Conservation (phyloP, 257 asterid genomes). For the Penstemon eatonii region DNA sequence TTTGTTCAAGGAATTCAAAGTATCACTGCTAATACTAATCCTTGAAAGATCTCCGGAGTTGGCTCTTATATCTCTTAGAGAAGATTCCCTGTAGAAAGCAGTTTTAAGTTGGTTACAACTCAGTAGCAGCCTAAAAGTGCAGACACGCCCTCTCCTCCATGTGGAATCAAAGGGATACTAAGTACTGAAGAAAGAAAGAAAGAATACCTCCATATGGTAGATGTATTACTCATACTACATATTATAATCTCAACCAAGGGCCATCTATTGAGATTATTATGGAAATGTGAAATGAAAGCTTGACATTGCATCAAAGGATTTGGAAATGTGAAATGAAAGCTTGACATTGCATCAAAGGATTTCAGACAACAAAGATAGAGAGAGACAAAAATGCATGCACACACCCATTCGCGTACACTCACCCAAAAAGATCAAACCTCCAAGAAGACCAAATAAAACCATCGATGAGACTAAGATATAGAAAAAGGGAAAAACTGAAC, state of each 20-base stretch:
- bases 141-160: background rate
- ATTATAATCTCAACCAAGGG: background rate
- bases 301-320: background rate
- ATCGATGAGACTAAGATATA: too few relatives aligned
- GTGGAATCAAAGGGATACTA: background rate
- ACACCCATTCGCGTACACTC: background rate
- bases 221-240: background rate
- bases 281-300: background rate
- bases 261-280: background rate
- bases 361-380: background rate
- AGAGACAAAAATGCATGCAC: background rate
- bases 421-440: background rate
- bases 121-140: background rate
- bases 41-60: conserved; percentile 68
- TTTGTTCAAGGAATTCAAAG: conserved; percentile 45
- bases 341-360: background rate
- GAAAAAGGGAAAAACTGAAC: too few relatives aligned
- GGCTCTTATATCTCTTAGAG: conserved; percentile 72
- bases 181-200: background rate
- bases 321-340: background rate
- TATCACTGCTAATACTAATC: conserved; percentile 50
- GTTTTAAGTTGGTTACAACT: conserved; percentile 20
- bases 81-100: conserved; percentile 63
- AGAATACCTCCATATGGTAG: background rate
- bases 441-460: background rate